Evolutionary conservation across 2,329 filamentous ascomycete species (phyloP).

Genomic region (Colletotrichum sp.): DNA sequence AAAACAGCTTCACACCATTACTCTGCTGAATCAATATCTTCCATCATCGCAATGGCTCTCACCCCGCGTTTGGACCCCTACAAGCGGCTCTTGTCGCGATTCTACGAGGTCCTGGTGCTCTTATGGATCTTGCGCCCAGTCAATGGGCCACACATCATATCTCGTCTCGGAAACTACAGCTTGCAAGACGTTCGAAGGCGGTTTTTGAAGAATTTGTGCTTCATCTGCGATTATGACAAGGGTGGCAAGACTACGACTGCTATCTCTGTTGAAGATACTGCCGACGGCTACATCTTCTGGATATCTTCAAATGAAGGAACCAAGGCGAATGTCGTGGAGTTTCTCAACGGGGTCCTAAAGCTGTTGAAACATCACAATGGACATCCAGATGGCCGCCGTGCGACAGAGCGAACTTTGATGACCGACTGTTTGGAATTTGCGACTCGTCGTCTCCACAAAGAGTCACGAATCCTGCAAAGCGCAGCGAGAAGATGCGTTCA

Average conservation of each 20-base stretch:
- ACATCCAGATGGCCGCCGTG: neutral
- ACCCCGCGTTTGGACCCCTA: neutral
- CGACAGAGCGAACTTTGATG: accelerated
- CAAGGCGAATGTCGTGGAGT: slow-evolving; percentile 26
- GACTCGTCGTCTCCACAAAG: slow-evolving; percentile 25
- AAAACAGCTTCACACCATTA: neutral
- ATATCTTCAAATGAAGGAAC: slow-evolving; percentile 43
- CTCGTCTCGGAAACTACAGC: neutral
- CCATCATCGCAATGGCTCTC: neutral
- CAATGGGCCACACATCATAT: neutral
- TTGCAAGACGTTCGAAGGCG: neutral
- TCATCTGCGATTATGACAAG: slow-evolving; percentile 51
- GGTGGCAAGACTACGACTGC: slow-evolving; percentile 51
- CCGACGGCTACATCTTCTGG: slow-evolving; percentile 43
- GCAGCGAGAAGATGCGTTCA: slow-evolving; percentile 11
- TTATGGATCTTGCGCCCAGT: neutral
- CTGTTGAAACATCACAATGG: neutral
- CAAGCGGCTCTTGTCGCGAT: neutral
- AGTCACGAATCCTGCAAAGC: slow-evolving; percentile 22
- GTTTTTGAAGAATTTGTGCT: slow-evolving; percentile 46
- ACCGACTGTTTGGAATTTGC: slow-evolving; percentile 22
- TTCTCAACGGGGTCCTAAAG: slow-evolving; percentile 26
- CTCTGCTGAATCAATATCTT: neutral
- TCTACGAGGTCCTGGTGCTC: neutral
- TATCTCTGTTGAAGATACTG: slow-evolving; percentile 42